Conservation (phyloP, 345 rosid genomes). For the Durio zibethinus region DNA sequence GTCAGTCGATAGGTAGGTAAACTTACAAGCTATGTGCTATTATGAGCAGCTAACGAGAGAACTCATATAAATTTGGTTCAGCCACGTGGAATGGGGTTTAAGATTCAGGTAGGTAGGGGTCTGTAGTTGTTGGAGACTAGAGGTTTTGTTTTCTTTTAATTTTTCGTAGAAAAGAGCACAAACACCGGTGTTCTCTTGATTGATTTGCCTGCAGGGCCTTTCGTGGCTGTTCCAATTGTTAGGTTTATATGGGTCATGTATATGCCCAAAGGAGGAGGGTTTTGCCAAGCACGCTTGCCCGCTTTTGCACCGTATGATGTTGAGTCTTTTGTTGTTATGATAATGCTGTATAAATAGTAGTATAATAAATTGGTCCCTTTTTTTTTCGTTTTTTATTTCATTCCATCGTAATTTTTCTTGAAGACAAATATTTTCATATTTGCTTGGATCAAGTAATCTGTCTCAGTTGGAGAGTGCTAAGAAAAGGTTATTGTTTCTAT, state of each 20-base stretch:
- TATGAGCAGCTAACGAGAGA: neutral
- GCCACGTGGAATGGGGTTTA: neutral
- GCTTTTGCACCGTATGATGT: neutral
- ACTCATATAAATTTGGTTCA: neutral
- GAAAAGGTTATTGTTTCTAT: too few species aligned
- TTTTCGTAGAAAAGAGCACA: neutral
- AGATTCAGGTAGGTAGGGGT: neutral
- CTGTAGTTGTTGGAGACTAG: conserved; percentile 1
- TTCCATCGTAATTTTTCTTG: too few species aligned
- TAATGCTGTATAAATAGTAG: neutral
- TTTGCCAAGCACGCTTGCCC: neutral
- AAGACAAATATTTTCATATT: too few species aligned
- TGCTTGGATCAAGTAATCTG: too few species aligned
- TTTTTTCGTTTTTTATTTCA: too few species aligned
- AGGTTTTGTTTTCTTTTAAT: neutral
- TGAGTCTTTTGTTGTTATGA: neutral
- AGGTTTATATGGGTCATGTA: neutral
- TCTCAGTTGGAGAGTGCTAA: too few species aligned
- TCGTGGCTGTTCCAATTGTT: neutral
- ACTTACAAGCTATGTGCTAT: neutral
- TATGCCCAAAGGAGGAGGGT: neutral
- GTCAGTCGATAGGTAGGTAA: neutral
- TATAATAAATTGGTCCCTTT: too few species aligned
- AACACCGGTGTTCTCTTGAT: neutral
- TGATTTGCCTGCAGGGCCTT: neutral